Evolutionary conservation across 352 stramenopile genomes (phyloP).

Genomic region (Globisporangium camurandrum): DNA sequence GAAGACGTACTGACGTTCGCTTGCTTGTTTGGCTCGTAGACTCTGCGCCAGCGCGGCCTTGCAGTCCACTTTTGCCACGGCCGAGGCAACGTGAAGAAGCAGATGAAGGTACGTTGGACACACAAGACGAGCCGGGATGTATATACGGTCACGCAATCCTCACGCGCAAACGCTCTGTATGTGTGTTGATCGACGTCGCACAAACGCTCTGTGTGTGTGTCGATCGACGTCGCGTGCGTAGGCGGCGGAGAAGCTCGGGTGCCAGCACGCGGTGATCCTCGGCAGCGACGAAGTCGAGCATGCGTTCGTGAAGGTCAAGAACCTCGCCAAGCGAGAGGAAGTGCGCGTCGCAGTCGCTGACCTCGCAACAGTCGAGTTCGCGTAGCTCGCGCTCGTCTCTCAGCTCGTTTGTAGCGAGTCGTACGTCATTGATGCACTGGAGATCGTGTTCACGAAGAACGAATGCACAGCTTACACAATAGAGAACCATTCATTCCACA

Average conservation of each 20-base stretch:
- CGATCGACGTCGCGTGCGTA: constrained; percentile 6
- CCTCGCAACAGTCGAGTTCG: constrained; percentile 24
- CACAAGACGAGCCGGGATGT: too few relatives aligned
- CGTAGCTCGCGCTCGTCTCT: too few relatives aligned
- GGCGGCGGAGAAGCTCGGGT: constrained; percentile 64
- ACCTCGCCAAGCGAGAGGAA: constrained; percentile 54
- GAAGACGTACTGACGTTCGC: not conserved
- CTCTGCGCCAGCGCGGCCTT: constrained; percentile 45
- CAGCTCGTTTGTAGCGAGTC: too few relatives aligned
- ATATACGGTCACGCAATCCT: not conserved
- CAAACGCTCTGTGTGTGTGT: not conserved
- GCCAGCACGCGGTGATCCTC: constrained; percentile 64
- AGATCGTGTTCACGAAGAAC: too few relatives aligned
- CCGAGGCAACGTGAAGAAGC: constrained; percentile 77
- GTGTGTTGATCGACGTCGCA: too few relatives aligned
- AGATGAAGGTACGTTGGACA: constrained; percentile 72
- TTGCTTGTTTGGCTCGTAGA: constrained; percentile 16
- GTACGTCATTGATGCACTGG: too few relatives aligned
- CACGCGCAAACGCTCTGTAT: too few relatives aligned
- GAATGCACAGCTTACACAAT: too few relatives aligned
- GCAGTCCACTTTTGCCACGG: constrained; percentile 82
- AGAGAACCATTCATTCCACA: too few relatives aligned
- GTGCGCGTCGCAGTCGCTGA: constrained; percentile 26
- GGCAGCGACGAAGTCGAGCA: constrained; percentile 61
- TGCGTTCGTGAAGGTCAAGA: constrained; percentile 68